These are phyloP conservation scores for Solanum dulcamara DNA, from an alignment of 257 asterid genomes.

Conservation along the genomic window DNA sequence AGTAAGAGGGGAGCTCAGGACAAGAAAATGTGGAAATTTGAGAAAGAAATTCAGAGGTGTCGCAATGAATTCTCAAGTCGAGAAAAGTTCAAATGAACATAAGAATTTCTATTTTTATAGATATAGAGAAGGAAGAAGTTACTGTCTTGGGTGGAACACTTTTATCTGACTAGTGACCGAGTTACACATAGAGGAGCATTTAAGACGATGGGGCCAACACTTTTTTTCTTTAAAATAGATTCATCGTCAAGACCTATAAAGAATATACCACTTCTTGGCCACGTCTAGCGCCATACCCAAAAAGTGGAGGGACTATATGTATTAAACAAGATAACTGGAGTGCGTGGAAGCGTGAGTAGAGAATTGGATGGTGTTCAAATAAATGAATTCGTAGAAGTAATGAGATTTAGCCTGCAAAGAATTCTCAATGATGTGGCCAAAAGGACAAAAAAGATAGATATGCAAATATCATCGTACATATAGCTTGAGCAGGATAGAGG, in stretches of 20 bases:
- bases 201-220: neutral
- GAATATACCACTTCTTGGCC: neutral
- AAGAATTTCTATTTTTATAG: neutral
- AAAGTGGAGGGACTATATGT: neutral
- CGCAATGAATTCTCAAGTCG: neutral
- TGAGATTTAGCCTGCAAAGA: neutral
- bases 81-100: neutral
- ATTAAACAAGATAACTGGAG: neutral
- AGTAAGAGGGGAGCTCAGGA: neutral
- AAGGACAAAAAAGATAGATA: neutral
- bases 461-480: fast-evolving
- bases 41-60: neutral
- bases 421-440: neutral
- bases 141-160: neutral
- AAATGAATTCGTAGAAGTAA: too few species aligned
- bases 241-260: neutral
- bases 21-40: neutral
- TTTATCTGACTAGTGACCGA: neutral
- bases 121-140: neutral
- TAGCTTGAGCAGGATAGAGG: neutral
- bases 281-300: neutral
- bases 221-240: neutral
- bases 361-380: neutral
- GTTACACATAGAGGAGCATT: neutral
- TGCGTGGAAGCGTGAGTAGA: neutral